A percentile compares a stretch with the other conserved stretches of the same genome.
phyloP scores from a whole-genome alignment of 1,284 basidiomycete species.

The Cutaneotrichosporon sp. region DNA sequence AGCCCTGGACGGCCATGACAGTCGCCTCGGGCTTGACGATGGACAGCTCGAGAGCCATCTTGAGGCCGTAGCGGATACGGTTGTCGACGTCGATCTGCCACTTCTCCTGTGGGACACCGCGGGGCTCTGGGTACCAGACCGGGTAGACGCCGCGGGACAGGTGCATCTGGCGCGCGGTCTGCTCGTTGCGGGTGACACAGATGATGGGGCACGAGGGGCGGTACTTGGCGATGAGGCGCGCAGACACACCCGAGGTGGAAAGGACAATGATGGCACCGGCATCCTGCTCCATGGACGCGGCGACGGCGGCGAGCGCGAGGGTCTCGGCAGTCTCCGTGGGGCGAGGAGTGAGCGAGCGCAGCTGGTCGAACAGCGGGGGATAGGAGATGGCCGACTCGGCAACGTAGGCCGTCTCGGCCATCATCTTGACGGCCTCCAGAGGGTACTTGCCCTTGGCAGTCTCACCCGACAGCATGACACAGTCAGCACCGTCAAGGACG shows the following conservation, averaged over 20 bases:
- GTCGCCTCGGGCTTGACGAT: constrained; percentile 87
- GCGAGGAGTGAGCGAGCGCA: constrained; percentile 68
- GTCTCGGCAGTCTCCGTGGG: constrained; percentile 92
- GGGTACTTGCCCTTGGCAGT: constrained; percentile 95
- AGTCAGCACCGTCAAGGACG: constrained; percentile 93
- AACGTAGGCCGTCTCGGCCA: constrained; percentile 95
- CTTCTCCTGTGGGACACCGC: constrained; percentile 77
- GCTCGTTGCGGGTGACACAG: constrained; percentile 91
- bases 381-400: constrained; percentile 92
- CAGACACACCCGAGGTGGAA: constrained; percentile 88
- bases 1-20: constrained; percentile 93
- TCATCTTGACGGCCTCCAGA: constrained; percentile 91
- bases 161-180: constrained; percentile 94
- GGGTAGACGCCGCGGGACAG: constrained; percentile 96
- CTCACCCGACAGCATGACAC: constrained; percentile 97
- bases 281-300: constrained; percentile 88
- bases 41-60: constrained; percentile 77
- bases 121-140: constrained; percentile 86
- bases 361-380: constrained; percentile 82
- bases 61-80: constrained; percentile 60
- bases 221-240: constrained; percentile 95
- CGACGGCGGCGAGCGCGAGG: constrained; percentile 86
- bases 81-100: constrained; percentile 91
- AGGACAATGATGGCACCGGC: constrained; percentile 93
- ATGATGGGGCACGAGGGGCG: constrained; percentile 90